Base-by-base conservation (phyloP, 768 basidiomycete species). In the Hortiboletus campestris region DNA sequence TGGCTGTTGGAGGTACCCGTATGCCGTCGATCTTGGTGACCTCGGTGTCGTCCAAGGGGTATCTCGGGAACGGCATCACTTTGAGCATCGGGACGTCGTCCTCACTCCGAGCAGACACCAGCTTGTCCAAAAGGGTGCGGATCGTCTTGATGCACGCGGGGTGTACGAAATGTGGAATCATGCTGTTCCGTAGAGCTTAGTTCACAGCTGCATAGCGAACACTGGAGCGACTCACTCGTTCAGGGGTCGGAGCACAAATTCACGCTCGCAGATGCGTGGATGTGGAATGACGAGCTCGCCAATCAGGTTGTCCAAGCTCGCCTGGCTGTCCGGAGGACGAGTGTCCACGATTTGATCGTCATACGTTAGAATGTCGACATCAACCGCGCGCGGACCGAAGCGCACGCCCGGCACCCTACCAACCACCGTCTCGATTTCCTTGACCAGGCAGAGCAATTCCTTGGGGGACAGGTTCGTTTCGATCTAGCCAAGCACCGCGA, bases 191-290 rank as follows among this genome's bases (percentile, higher is more conserved):
- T 38, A 19, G 9, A 35, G 25, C 44, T 59, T 20, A 47, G 42
- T 31, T 29, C 6, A 0, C 8, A 11, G 11, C 29, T 20, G 4
- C 1, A n/a, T 3, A 1, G 10, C 40, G 13, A 13, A 49, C 0
- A 11, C 36, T 35, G 17, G 19, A 45, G 46, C 39, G 19, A 40
- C 36, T 77, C 61, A 99, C 96, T 99, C 95, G 35, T 80, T 81
- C 41, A 98, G 65, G 12, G 97, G 95, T 10, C 92, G 74, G 25
- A 99, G 72, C 2, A 98, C 95, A 60, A 98, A 99, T 67, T 98
- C 95, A 29, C 97, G 75, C 71, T 98, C 97, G 2, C 73, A 70
- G 16, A 97, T 66, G 32, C 87, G 77, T 6, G 84, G 84, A 75
- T 99, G 97, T 1, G 97, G 97, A 10, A 97, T 75, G 16, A 91